phyloP scores from a whole-genome alignment of 2,329 filamentous ascomycete genomes.

The Myriosclerotinia scirpicola region DNA sequence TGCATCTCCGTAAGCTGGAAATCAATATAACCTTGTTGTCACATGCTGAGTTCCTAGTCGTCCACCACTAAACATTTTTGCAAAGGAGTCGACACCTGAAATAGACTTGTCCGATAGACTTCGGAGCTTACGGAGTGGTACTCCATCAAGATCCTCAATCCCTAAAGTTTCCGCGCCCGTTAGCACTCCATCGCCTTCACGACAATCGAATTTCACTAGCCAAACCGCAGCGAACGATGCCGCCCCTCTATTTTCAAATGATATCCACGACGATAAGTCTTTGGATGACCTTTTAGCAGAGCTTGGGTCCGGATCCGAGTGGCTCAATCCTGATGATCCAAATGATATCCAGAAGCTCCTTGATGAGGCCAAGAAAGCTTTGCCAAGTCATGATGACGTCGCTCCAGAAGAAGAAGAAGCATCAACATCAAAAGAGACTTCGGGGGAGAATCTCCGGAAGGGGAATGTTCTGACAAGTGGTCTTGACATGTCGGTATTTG shows the following conservation, averaged over 20 bases:
- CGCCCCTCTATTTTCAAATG: slow-evolving; percentile 26
- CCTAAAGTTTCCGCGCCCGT: slow-evolving; percentile 20
- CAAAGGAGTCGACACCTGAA: slow-evolving; percentile 32
- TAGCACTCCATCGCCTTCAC: slow-evolving; percentile 16
- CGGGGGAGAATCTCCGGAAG: slow-evolving; percentile 31
- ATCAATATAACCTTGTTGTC: slow-evolving; percentile 15
- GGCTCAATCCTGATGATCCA: slow-evolving; percentile 38
- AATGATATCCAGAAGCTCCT: slow-evolving; percentile 37
- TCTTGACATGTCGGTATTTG: slow-evolving; percentile 39
- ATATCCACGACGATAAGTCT: slow-evolving; percentile 33
- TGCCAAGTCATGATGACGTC: slow-evolving; percentile 26
- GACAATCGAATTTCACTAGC: neutral
- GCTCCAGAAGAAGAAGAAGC: neutral
- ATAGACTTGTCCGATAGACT: slow-evolving; percentile 36
- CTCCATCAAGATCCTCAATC: slow-evolving; percentile 29
- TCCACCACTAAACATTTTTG: slow-evolving; percentile 22
- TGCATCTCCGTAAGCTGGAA: slow-evolving; percentile 32
- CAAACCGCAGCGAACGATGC: neutral
- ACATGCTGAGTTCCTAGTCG: slow-evolving; percentile 31
- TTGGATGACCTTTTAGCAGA: slow-evolving; percentile 39
- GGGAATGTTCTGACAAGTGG: slow-evolving; percentile 40
- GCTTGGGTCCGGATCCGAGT: slow-evolving; percentile 36
- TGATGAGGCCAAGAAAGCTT: slow-evolving; percentile 33
- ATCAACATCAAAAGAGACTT: neutral
- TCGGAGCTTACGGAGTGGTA: slow-evolving; percentile 36